Evolutionary conservation across 2,329 filamentous ascomycete species (phyloP), one percentile per base, ranked within the genome.

Genomic region (Trichothecium roseum): DNA sequence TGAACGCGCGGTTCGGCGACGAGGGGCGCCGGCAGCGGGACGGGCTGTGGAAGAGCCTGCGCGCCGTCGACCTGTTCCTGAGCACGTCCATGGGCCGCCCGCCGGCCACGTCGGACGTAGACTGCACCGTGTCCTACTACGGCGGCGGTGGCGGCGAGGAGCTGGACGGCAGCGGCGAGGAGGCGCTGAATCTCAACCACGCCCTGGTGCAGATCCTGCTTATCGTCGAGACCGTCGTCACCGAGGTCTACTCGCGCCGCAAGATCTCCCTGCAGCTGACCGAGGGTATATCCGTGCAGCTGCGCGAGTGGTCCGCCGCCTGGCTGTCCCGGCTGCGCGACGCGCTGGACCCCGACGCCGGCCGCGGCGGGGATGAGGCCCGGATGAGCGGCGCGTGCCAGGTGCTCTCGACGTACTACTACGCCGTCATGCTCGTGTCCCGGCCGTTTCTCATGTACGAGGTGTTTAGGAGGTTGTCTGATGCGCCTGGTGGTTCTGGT

Each of bases 401-500:
- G 46, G 62, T 70, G 1, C 46, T 74, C 7, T 59, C 64, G 1
- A 66, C 68, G 2, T 74, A 73, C 37, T 72, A 72, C 47, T 73
- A 74, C 39, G 65, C 68, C 1, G 69, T 73, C n/a, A 73, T 74
- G 56, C 56, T 74, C 3, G 68, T 73, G 0, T 69, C 69, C 0
- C 55, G 69, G 1, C 69, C 69, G 0, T 74, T 74, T 34, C 55
- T 74, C 6, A 72, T 73, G 68, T 71, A 69, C 33, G 69, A 73
- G 46, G 52, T 73, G 3, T 65, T 60, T 34, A 58, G 59, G 18
- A 55, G 69, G 0, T 42, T 72, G 4, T 57, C 60, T 0, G 63
- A 66, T 8, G 50, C 44, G 4, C 41, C 51, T 0, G 37, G n/a
- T n/a, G n/a, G n/a, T n/a, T n/a, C n/a, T n/a, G n/a, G n/a, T n/a